A percentile compares a stretch with the other conserved stretches of the same genome.
Evolutionary conservation across 192 early-diverging fungal species (phyloP).

Genomic region (Gorgonomyces haynaldii): DNA sequence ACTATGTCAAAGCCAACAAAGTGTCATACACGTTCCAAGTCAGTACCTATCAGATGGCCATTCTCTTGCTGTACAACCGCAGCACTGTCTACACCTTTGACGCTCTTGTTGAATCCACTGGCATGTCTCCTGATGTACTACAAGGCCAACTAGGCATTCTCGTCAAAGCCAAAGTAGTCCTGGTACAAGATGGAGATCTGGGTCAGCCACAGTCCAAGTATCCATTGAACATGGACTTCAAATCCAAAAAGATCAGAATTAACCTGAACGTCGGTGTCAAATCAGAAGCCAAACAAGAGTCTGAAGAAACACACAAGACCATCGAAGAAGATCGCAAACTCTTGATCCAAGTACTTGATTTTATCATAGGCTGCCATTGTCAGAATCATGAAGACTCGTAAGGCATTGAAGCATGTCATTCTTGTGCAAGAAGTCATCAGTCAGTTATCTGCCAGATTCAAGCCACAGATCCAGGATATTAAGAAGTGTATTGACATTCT

Average conservation of each 20-base stretch:
- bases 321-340: conserved; percentile 86
- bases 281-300: conserved; percentile 81
- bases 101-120: conserved; percentile 66
- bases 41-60: conserved; percentile 86
- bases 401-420: conserved; percentile 70
- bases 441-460: conserved; percentile 79
- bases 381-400: conserved; percentile 98
- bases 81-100: conserved; percentile 61
- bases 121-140: conserved; percentile 55
- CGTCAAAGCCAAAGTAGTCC: conserved; percentile 72
- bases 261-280: conserved; percentile 79
- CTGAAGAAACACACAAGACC: conserved; percentile 82
- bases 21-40: conserved; percentile 66
- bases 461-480: conserved; percentile 77
- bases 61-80: conserved; percentile 84
- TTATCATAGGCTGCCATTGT: conserved; percentile 81
- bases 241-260: conserved; percentile 75
- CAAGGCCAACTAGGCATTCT: conserved; percentile 59
- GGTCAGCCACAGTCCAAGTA: conserved; percentile 30
- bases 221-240: conserved; percentile 61
- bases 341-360: conserved; percentile 66
- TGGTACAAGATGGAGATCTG: conserved; percentile 28
- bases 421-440: conserved; percentile 83
- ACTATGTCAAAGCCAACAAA: conserved; percentile 66
- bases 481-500: conserved; percentile 94